Evolutionary conservation across 768 basidiomycete species (phyloP).

Genomic region (Suillus bovinus): DNA sequence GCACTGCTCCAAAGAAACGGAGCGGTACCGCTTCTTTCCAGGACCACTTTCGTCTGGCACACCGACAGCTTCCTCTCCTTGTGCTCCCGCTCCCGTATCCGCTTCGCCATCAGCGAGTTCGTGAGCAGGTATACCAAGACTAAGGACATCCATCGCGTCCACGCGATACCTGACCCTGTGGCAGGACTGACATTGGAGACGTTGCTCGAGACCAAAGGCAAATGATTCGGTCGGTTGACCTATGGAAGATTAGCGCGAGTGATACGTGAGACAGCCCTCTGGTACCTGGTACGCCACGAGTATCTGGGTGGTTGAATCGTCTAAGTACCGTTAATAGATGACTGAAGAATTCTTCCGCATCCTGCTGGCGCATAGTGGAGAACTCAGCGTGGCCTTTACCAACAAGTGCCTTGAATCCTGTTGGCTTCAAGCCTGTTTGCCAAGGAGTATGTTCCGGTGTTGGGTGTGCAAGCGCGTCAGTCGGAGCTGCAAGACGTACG

Average conservation of each 20-base stretch:
- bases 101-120: conserved; percentile 26
- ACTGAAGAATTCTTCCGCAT: conserved; percentile 92
- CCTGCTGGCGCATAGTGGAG: conserved; percentile 95
- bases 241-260: conserved; percentile 21
- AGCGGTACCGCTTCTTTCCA: conserved; percentile 60
- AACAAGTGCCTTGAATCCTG: conserved; percentile 83
- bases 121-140: conserved; percentile 73
- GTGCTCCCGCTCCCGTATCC: conserved; percentile 13
- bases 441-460: conserved; percentile 27
- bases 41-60: conserved; percentile 8
- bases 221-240: conserved; percentile 66
- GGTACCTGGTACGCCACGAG: conserved; percentile 37
- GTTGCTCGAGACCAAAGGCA: conserved; percentile 82
- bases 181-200: conserved; percentile 81
- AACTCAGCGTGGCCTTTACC: conserved; percentile 95
- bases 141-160: conserved; percentile 75
- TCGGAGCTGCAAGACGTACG: conserved; percentile 17
- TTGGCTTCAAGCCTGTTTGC: conserved; percentile 83
- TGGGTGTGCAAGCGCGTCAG: conserved; percentile 36
- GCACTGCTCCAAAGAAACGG: conserved; percentile 61
- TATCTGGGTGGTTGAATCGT: conserved; percentile 55
- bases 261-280: conserved; percentile 10
- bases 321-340: conserved; percentile 76
- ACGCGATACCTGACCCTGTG: conserved; percentile 78
- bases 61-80: not conserved